Base-by-base conservation (phyloP, 192 early-diverging fungal species). In the Phlyctochytrium planicorne region DNA sequence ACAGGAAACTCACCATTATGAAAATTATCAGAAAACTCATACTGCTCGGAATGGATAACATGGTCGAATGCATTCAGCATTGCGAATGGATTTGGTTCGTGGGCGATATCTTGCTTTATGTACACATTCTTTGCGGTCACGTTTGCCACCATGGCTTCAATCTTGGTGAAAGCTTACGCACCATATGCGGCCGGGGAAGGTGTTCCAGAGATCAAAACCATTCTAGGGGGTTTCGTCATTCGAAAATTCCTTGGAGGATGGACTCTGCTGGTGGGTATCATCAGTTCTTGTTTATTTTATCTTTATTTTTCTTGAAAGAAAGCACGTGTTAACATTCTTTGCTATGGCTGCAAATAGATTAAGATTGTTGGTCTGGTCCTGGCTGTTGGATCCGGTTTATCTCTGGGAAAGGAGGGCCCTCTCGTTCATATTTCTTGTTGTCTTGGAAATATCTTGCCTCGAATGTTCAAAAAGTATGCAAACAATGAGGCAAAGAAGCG, bases 211-310 rank as follows among this genome's bases (percentile, higher is more conserved):
- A 90, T 98, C 60, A 98, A 98, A 73, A 93, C 92, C 20, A 98
- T 98, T 47, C 76, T 98, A 36, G 93, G 95, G 55, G 97, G 97
- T 10, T 98, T 98, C 81, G 92, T 97, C 29, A 96, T 98, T 65
- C 85, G 91, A 31, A 88, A 90, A 35, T 98, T 98, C 78, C 76
- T 98, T 36, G 95, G 94, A 10, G 81, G 90, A 29, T 87, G 91
- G 75, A 98, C 95, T 17, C 79, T 98, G 25, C 60, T 93, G 67
- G 93, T 97, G 37, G 16, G 69, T 24, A 17, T 64, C 16, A 23
- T 24, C 3, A 3, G 55, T 16, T 62, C 16, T 14, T 52, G 29
- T 52, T 65, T 6, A 23, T 23, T 3, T 27, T 6, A 47, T n/a
- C n/a, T n/a, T 33, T 3, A n/a, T 32, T 62, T 20, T 33, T 33